These are phyloP conservation scores for Neckera pumila DNA, from an alignment of 225 moss, liverwort and hornwort genomes.

Conservation along the genomic window DNA sequence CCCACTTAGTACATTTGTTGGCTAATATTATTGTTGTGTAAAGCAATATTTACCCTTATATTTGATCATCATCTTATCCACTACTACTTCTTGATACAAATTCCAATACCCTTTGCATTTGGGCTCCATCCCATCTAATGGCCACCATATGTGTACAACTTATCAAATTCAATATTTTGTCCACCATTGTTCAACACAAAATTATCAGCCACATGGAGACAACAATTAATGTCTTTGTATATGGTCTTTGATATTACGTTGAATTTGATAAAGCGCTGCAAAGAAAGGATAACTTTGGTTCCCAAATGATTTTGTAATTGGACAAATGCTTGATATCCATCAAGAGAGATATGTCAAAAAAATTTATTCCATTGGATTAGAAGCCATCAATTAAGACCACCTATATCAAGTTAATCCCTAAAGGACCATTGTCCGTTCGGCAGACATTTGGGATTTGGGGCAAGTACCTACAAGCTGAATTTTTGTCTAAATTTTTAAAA, in stretches of 20 bases:
- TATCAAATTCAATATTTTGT: background rate
- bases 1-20: too few relatives aligned
- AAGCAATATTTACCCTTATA: too few relatives aligned
- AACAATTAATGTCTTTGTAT: background rate
- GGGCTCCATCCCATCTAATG: background rate
- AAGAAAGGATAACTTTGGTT: background rate
- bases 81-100: background rate
- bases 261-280: fast-evolving
- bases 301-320: background rate
- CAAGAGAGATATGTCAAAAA: background rate
- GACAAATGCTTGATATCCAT: background rate
- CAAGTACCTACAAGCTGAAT: too few relatives aligned
- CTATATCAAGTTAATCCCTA: background rate
- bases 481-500: too few relatives aligned
- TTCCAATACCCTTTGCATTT: background rate
- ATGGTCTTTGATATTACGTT: background rate
- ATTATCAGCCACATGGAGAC: background rate
- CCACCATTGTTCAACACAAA: background rate
- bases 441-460: too few relatives aligned
- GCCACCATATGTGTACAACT: background rate
- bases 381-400: background rate
- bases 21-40: too few relatives aligned
- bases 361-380: background rate
- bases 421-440: too few relatives aligned
- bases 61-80: background rate